phyloP scores from a whole-genome alignment of 2,329 filamentous ascomycete genomes.

The Juglanconis juglandina region DNA sequence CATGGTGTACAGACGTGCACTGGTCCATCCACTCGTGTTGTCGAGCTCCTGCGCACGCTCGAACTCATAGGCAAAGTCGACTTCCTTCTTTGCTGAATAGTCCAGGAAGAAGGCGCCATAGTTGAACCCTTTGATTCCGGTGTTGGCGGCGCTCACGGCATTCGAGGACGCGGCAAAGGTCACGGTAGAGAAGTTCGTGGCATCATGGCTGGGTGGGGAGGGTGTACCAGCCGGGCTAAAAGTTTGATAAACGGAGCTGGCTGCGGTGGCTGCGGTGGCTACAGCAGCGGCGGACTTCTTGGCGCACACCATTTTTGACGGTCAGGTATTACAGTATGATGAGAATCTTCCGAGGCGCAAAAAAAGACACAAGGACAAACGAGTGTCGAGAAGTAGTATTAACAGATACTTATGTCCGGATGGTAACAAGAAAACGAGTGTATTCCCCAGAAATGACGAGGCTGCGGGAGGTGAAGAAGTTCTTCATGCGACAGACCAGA shows the following conservation, averaged over 20 bases:
- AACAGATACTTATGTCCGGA: neutral
- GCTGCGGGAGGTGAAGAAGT: neutral
- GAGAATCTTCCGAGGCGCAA: neutral
- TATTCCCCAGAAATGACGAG: constrained; percentile 5
- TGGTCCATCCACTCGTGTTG: constrained; percentile 64
- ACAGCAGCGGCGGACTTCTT: constrained; percentile 20
- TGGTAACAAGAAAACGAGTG: neutral
- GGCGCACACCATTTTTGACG: constrained; percentile 15
- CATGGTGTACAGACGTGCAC: constrained; percentile 73
- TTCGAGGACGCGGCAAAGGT: neutral
- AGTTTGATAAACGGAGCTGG: constrained; percentile 8
- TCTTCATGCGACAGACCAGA: neutral
- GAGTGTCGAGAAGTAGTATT: neutral
- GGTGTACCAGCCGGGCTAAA: constrained; percentile 1
- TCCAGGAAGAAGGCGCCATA: constrained; percentile 63
- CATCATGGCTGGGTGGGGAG: constrained; percentile 7
- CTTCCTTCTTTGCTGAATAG: constrained; percentile 55
- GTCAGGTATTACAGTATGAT: neutral
- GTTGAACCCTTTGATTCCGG: constrained; percentile 65
- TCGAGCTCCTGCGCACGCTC: constrained; percentile 59
- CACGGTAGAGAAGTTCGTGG: constrained; percentile 3
- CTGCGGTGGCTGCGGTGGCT: constrained; percentile 15
- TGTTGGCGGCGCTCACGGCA: constrained; percentile 17
- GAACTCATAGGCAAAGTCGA: constrained; percentile 70
- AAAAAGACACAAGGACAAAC: neutral